A percentile compares a stretch with the other conserved stretches of the same genome.
These are phyloP conservation scores for Odontarrhena argentea DNA, from an alignment of 345 rosid genomes.

Conservation along the genomic window DNA sequence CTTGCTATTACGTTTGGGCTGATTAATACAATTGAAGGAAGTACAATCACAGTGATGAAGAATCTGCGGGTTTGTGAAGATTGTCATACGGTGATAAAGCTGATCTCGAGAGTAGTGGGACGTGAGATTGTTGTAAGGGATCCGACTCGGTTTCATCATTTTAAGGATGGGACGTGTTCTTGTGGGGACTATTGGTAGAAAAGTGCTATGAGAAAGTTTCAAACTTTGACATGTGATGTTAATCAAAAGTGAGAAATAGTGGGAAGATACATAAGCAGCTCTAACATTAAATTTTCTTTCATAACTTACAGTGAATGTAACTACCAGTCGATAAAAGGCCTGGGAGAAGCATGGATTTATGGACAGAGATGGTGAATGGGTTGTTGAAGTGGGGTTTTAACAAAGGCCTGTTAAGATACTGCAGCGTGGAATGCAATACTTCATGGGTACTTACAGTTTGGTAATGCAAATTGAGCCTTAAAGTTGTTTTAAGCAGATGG, in stretches of 20 bases:
- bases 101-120: constrained; percentile 51
- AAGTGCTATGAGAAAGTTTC: background rate
- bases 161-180: constrained; percentile 51
- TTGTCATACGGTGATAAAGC: constrained; percentile 60
- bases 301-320: no score
- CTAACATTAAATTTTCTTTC: no score
- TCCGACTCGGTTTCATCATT: constrained; percentile 60
- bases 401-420: constrained; percentile 60
- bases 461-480: constrained; percentile 54
- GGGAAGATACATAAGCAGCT: no score
- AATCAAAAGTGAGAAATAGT: no score
- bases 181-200: constrained; percentile 64
- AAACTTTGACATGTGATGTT: background rate
- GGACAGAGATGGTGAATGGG: constrained; percentile 75
- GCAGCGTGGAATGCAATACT: constrained; percentile 78
- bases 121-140: constrained; percentile 62
- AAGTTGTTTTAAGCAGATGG: constrained; percentile 61
- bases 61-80: constrained; percentile 76
- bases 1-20: constrained; percentile 64
- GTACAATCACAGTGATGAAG: constrained; percentile 64
- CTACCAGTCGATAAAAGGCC: constrained; percentile 56
- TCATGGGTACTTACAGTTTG: constrained; percentile 60
- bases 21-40: constrained; percentile 51
- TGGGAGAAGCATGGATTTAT: constrained; percentile 60
- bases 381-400: constrained; percentile 56